Evolutionary conservation across 192 early-diverging fungal species (phyloP), one percentile per base, ranked within the genome.

Genomic region (Coemansia sp.): DNA sequence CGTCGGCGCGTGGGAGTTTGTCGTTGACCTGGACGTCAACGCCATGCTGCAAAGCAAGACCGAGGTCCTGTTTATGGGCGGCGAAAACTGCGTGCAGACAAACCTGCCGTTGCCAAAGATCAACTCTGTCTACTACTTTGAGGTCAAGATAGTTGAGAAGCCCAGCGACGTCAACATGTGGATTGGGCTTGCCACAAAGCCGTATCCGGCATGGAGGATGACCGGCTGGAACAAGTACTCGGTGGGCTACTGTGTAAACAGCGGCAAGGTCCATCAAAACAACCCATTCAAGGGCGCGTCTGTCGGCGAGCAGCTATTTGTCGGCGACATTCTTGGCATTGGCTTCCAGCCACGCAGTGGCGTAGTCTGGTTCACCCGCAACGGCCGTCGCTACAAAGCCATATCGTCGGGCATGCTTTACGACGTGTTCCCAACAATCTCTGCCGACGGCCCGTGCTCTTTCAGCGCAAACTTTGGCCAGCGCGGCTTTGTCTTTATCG

Each of bases 121-220:
- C 25, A 88, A 89, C 72, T 86, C 89, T 53, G 87, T 92, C 20
- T 90, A 90, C 77, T 92, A 92, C 69, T 92, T 88, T 84, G 90
- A 92, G 64, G 85, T 86, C 51, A 91, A 91, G 68, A 78, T 91
- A 69, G 85, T 85, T 71, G 89, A 91, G 74, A 89, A 88, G 64
- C 86, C 87, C 28, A 62, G 69, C 1, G 84, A 82, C 23, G 88
- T 87, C 24, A 85, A 75, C 55, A 78, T 91, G 68, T 81, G 86
- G 60, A 78, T 91, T 35, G 89, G 89, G n/a, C 82, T 89, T 16
- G 81, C 84, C 19, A 89, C 88, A 18, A 91, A 88, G 61, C 89
- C 89, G 16, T 91, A 87, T 62, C 89, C 89, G 19, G 76, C 78
- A 25, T 88, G 86, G 76, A 74, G 89, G 49, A 77, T 91, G 68